Percentiles rank a stretch among this genome's conserved stretches.
Evolutionary conservation across 306 rosid species (phyloP).

Genomic region (Castanopsis chinensis): DNA sequence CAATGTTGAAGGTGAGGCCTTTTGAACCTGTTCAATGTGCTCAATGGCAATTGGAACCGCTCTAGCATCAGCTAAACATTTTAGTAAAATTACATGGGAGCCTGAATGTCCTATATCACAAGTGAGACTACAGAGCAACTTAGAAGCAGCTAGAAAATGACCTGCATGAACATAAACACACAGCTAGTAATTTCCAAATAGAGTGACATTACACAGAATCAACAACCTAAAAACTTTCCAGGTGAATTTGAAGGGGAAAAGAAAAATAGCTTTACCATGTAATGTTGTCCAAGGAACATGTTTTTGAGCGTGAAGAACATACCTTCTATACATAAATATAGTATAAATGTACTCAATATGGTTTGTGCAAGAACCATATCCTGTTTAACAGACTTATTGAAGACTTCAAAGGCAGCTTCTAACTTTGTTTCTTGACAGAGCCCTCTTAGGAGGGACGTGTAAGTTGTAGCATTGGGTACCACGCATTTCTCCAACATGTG

Average conservation of each 20-base stretch:
- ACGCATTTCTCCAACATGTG: slow-evolving; percentile 70
- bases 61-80: slow-evolving; percentile 57
- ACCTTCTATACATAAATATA: slow-evolving; percentile 66
- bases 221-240: neutral
- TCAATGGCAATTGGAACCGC: slow-evolving; percentile 53
- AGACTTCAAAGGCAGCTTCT: slow-evolving; percentile 70
- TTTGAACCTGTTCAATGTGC: slow-evolving; percentile 58
- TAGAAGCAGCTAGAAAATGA: slow-evolving; percentile 56
- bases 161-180: slow-evolving; percentile 42
- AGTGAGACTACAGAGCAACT: slow-evolving; percentile 53
- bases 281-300: neutral
- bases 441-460: slow-evolving; percentile 64
- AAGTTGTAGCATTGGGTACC: slow-evolving; percentile 58
- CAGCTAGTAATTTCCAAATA: neutral
- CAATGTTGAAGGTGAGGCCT: slow-evolving; percentile 50
- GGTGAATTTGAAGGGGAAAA: slow-evolving; percentile 14
- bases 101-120: slow-evolving; percentile 36
- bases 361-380: slow-evolving; percentile 51
- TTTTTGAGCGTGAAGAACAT: slow-evolving; percentile 20
- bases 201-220: neutral
- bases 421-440: slow-evolving; percentile 60
- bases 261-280: neutral
- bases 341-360: slow-evolving; percentile 47
- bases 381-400: slow-evolving; percentile 52
- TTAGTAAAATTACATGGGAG: slow-evolving; percentile 61